These are phyloP conservation scores for Arctium lappa DNA, from an alignment of 129 eudicot genomes.

Conservation along the genomic window DNA sequence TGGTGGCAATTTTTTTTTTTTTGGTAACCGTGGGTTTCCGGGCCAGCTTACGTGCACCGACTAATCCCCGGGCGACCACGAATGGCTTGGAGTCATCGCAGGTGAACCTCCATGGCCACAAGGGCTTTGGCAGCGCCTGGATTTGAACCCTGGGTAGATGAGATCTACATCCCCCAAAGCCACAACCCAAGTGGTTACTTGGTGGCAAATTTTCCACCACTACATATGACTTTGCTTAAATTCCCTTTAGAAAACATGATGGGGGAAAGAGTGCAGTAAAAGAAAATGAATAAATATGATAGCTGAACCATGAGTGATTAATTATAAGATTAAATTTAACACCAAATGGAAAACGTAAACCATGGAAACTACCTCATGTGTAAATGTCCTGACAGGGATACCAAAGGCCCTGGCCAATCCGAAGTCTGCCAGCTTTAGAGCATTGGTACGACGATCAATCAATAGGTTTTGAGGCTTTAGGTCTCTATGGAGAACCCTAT, in stretches of 20 bases:
- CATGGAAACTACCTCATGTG: slow-evolving; percentile 63
- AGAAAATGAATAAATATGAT: not conserved
- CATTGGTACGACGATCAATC: slow-evolving; percentile 89
- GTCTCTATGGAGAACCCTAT: slow-evolving; percentile 93
- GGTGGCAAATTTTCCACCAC: not conserved
- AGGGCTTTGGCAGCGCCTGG: no score
- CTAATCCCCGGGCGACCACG: no score
- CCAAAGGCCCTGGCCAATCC: slow-evolving; percentile 98
- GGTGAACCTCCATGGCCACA: no score
- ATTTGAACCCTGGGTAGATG: no score
- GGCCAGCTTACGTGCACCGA: no score
- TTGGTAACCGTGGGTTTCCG: no score
- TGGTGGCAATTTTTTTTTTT: no score
- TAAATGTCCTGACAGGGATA: slow-evolving; percentile 91
- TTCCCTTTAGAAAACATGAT: not conserved
- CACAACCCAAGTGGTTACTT: no score
- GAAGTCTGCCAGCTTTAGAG: slow-evolving; percentile 92
- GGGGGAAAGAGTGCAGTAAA: not conserved
- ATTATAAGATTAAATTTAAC: not conserved
- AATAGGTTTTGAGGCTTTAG: slow-evolving; percentile 94
- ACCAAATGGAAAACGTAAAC: not conserved
- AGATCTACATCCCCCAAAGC: no score
- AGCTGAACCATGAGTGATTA: not conserved
- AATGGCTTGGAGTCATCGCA: no score
- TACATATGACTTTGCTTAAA: not conserved